phyloP scores from a whole-genome alignment of 768 basidiomycete species.

The Boletus pseudo-olivaceus region DNA sequence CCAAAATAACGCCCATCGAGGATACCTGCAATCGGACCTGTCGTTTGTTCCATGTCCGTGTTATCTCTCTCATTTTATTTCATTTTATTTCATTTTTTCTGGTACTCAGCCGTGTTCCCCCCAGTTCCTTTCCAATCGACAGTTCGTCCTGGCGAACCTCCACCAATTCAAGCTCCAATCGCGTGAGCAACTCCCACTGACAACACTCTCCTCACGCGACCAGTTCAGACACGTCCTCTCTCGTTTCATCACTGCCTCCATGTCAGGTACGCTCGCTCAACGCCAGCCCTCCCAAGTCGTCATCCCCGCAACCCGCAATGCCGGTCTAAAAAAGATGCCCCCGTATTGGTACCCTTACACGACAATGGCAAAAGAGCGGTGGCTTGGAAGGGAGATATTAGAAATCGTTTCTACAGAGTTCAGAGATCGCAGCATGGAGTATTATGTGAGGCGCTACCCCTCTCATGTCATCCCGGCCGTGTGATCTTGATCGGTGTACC shows the following conservation, averaged over 20 bases:
- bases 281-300: constrained; percentile 26
- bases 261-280: constrained; percentile 34
- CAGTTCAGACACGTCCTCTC: constrained; percentile 58
- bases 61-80: no score
- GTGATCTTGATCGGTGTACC: neutral
- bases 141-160: constrained; percentile 32
- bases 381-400: constrained; percentile 82
- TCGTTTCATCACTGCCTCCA: constrained; percentile 49
- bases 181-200: constrained; percentile 37
- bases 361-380: constrained; percentile 89
- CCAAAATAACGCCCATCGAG: constrained; percentile 20
- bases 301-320: constrained; percentile 11
- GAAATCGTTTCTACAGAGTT: constrained; percentile 95
- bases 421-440: constrained; percentile 89
- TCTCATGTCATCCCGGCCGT: neutral
- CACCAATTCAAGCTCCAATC: constrained; percentile 22
- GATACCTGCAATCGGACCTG: constrained; percentile 22
- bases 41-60: constrained; percentile 20
- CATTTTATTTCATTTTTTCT: neutral
- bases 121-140: constrained; percentile 23
- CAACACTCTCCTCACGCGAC: constrained; percentile 46
- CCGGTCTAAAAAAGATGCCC: constrained; percentile 71
- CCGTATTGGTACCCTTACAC: constrained; percentile 94
- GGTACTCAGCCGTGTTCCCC: neutral
- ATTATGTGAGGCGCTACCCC: constrained; percentile 64